Evolutionary conservation across 2,329 filamentous ascomycete species (phyloP), one percentile per base, ranked within the genome.

Genomic region (Diaporthe batatas): DNA sequence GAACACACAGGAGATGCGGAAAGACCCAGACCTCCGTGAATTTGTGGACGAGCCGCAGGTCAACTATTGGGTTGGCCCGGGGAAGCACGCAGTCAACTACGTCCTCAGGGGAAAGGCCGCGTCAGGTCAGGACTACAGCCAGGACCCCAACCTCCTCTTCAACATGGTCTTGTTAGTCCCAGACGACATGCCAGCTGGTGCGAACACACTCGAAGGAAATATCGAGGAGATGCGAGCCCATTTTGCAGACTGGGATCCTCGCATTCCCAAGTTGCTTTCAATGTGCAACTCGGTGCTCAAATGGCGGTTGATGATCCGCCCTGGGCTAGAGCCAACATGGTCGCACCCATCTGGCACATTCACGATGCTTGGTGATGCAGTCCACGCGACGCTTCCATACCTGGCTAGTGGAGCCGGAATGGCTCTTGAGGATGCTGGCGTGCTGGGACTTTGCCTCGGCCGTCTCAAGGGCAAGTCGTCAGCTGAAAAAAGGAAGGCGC

Each of bases 361-460:
- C 76, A 87, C 88, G 0, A 85, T 92, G 77, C 82, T 92, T 0
- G 91, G 91, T 0, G 91, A 92, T 76, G 88, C 90, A 0, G 89
- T 90, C 2, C 90, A 92, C 74, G 90, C 91, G 0, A 92, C 89
- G 0, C 82, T 92, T 0, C 91, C 91, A 0, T 92, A 92, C 77
- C 82, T 91, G 0, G 88, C 89, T 2, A 79, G 73, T 44, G 84
- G 88, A 2, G 89, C 89, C 0, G 89, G 89, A 2, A 91, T 91
- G 89, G 86, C 87, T 5, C 82, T 91, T 1, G 90, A 91, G 78
- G 90, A 91, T 70, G 89, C 84, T 0, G 87, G 87, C 3, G 87
- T 90, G 0, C 82, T 91, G 0, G 89, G 90, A 0, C 80, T 90
- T 57, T 89, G 88, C 71, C 83, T 91, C 0, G 84, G 84, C 0